Conservation (phyloP, 1,139 yeast species). For the Candida freyschussii region DNA sequence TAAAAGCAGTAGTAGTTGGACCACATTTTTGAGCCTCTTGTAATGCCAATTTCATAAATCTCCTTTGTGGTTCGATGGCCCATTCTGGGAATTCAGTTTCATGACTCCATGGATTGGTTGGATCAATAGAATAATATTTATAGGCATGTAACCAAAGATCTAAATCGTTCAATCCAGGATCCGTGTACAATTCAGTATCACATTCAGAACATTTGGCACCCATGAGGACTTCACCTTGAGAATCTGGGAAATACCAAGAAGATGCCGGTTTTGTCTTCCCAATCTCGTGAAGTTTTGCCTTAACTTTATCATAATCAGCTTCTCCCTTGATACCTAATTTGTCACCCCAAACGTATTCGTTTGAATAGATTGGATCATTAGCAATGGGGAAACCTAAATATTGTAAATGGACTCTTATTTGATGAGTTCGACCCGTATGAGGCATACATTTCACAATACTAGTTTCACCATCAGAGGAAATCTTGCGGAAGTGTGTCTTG, state of each 20-base stretch:
- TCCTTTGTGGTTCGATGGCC: slow-evolving; percentile 61
- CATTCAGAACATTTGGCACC: slow-evolving; percentile 46
- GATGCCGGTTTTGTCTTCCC: slow-evolving; percentile 15
- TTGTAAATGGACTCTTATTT: slow-evolving; percentile 68
- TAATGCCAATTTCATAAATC: slow-evolving; percentile 61
- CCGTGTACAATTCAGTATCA: slow-evolving; percentile 35
- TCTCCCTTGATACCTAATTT: slow-evolving; percentile 40
- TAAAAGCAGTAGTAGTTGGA: slow-evolving; percentile 80
- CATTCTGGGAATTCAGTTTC: slow-evolving; percentile 80
- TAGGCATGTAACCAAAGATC: slow-evolving; percentile 57
- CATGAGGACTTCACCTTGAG: slow-evolving; percentile 29
- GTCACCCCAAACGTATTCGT: slow-evolving; percentile 67
- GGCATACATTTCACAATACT: slow-evolving; percentile 65
- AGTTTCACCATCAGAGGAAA: slow-evolving; percentile 35
- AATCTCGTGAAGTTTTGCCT: slow-evolving; percentile 14
- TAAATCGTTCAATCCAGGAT: slow-evolving; percentile 36
- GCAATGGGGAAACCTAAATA: slow-evolving; percentile 63
- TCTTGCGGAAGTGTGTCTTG: slow-evolving; percentile 35
- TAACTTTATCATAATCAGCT: slow-evolving; percentile 15
- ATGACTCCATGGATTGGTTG: slow-evolving; percentile 63
- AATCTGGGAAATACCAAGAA: slow-evolving; percentile 33
- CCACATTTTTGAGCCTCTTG: slow-evolving; percentile 77
- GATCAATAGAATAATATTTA: slow-evolving; percentile 36
- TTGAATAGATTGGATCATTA: slow-evolving; percentile 63
- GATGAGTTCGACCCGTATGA: slow-evolving; percentile 72